A percentile compares a stretch with the other conserved stretches of the same genome.
Conservation (phyloP, 805 yeast species). For the Candida taoyuanica region DNA sequence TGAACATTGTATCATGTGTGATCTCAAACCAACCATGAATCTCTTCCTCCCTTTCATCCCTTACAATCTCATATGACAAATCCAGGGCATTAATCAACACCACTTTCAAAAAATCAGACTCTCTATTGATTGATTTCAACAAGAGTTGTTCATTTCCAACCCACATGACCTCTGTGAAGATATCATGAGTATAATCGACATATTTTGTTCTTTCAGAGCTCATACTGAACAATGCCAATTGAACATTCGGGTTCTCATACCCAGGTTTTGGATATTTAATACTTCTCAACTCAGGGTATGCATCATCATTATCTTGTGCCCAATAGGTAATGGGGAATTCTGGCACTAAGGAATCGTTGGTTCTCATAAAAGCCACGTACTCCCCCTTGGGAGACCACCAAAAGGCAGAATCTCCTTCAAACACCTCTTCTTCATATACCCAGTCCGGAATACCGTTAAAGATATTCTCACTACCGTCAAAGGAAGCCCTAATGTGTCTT, state of each 20-base stretch:
- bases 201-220: constrained; percentile 29
- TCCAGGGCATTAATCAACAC: constrained; percentile 45
- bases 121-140: constrained; percentile 59
- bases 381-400: constrained; percentile 87
- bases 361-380: constrained; percentile 57
- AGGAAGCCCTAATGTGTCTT: constrained; percentile 43
- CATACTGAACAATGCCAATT: constrained; percentile 43
- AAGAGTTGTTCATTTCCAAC: constrained; percentile 50
- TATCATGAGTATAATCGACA: constrained; percentile 39
- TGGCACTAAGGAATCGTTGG: constrained; percentile 72
- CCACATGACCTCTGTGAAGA: constrained; percentile 68
- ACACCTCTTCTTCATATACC: constrained; percentile 92
- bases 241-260: constrained; percentile 63
- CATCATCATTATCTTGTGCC: constrained; percentile 44
- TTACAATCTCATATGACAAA: constrained; percentile 34
- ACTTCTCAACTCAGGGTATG: constrained; percentile 56
- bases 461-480: constrained; percentile 63
- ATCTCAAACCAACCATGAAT: constrained; percentile 73
- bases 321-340: constrained; percentile 72
- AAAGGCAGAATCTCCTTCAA: constrained; percentile 60
- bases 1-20: constrained; percentile 53
- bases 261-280: constrained; percentile 88
- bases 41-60: constrained; percentile 50
- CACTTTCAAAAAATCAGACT: constrained; percentile 59
- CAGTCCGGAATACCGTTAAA: constrained; percentile 92